Evolutionary conservation across 768 basidiomycete genomes (phyloP).

Genomic region (Termitomyces sp.): DNA sequence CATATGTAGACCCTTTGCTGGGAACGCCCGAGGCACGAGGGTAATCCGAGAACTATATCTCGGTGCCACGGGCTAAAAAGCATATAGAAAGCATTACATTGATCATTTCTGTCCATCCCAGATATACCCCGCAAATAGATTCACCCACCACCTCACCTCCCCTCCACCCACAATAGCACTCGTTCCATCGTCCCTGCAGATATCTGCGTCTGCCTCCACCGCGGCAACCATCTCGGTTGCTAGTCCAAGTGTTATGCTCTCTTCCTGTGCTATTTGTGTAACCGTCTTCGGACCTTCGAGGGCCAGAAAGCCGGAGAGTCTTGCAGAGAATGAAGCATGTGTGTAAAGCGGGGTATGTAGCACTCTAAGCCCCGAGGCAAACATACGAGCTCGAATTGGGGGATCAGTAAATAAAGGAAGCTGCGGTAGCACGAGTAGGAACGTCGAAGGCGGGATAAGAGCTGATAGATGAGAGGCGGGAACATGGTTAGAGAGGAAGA

Average conservation of each 20-base stretch:
- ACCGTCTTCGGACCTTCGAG: slow-evolving; percentile 50
- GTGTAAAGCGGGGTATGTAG: slow-evolving; percentile 81
- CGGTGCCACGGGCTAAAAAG: too few species aligned
- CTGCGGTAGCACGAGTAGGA: slow-evolving; percentile 68
- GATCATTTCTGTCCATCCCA: slow-evolving; percentile 62
- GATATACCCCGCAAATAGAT: slow-evolving; percentile 58
- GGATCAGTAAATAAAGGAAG: slow-evolving; percentile 63
- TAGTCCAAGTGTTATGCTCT: slow-evolving; percentile 68
- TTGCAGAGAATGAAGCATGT: slow-evolving; percentile 58
- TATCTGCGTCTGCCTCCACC: slow-evolving; percentile 62
- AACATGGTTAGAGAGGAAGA: neutral
- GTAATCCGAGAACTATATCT: too few species aligned
- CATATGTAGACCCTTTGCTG: too few species aligned
- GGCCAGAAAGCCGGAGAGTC: slow-evolving; percentile 51
- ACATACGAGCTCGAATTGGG: slow-evolving; percentile 58
- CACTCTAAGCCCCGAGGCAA: slow-evolving; percentile 72
- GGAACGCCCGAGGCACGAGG: too few species aligned
- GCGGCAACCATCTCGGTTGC: slow-evolving; percentile 72
- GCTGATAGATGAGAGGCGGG: slow-evolving; percentile 37
- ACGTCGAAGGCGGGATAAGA: slow-evolving; percentile 82
- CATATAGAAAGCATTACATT: neutral
- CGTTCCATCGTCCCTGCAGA: slow-evolving; percentile 70
- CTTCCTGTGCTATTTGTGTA: slow-evolving; percentile 65
- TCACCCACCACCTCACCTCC: slow-evolving; percentile 70
- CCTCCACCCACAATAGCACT: slow-evolving; percentile 35